phyloP scores from a whole-genome alignment of 1,139 yeast genomes.

The Pneumocystis jirovecii region DNA sequence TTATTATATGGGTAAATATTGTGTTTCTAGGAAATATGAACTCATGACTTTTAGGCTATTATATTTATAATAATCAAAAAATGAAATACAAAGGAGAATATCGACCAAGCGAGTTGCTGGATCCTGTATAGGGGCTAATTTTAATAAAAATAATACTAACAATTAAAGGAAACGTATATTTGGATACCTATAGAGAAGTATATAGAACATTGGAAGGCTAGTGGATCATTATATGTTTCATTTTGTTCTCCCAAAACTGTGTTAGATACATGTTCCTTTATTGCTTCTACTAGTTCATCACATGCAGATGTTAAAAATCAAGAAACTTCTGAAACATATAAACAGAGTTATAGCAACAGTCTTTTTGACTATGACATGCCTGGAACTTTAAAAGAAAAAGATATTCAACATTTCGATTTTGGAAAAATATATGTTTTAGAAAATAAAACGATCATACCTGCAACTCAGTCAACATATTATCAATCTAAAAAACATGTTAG shows the following conservation, averaged over 20 bases:
- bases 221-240: not conserved
- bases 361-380: not conserved
- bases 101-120: slow-evolving; percentile 25
- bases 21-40: not conserved
- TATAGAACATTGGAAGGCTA: not conserved
- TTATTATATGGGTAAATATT: slow-evolving; percentile 35
- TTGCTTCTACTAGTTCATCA: not conserved
- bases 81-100: slow-evolving; percentile 71
- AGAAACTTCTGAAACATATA: not conserved
- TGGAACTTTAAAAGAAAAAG: not conserved
- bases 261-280: not conserved
- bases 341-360: not conserved
- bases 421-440: not conserved
- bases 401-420: not conserved
- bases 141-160: not conserved
- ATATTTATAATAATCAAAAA: slow-evolving; percentile 61
- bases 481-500: not conserved
- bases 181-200: not conserved
- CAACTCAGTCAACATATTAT: not conserved
- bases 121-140: slow-evolving; percentile 18
- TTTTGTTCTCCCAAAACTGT: not conserved
- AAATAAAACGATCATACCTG: not conserved
- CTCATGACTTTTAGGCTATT: slow-evolving; percentile 34
- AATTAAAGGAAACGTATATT: not conserved
- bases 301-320: not conserved